phyloP scores from a whole-genome alignment of 371 early-diverging fungal genomes.

The Rhizomucor miehei region DNA sequence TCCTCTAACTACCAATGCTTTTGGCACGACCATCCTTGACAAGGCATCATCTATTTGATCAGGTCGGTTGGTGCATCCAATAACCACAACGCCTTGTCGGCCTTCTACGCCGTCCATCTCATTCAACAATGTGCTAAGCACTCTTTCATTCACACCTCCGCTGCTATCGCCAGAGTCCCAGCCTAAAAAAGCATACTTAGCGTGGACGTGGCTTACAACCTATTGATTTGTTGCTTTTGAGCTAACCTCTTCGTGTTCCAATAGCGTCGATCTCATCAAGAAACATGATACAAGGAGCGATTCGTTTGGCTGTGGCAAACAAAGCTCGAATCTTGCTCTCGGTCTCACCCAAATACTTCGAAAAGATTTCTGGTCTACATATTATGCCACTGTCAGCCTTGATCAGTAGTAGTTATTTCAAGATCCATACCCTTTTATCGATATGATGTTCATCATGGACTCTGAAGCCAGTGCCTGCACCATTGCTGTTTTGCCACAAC shows the following conservation, averaged over 20 bases:
- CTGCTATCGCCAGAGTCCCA: conserved; percentile 51
- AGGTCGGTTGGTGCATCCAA: conserved; percentile 81
- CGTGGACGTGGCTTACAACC: background rate
- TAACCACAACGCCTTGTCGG: conserved; percentile 70
- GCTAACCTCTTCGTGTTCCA: conserved; percentile 74
- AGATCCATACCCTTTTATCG: conserved; percentile 79
- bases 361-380: conserved; percentile 79
- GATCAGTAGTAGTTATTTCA: background rate
- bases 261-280: conserved; percentile 91
- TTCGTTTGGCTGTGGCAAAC: conserved; percentile 81
- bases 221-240: background rate
- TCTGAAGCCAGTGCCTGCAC: conserved; percentile 73
- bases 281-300: conserved; percentile 87
- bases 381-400: background rate
- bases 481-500: conserved; percentile 85
- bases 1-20: conserved; percentile 28
- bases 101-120: conserved; percentile 82
- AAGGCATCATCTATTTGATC: conserved; percentile 86
- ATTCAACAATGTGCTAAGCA: conserved; percentile 72
- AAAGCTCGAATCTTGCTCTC: conserved; percentile 77
- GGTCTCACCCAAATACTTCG: conserved; percentile 90
- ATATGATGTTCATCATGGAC: conserved; percentile 72
- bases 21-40: conserved; percentile 52
- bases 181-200: conserved; percentile 21
- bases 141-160: conserved; percentile 75